Evolutionary conservation across 441 rosid species (phyloP), one percentile per base, ranked within the genome.

Genomic region (Pelargonium myrrhifolium): DNA sequence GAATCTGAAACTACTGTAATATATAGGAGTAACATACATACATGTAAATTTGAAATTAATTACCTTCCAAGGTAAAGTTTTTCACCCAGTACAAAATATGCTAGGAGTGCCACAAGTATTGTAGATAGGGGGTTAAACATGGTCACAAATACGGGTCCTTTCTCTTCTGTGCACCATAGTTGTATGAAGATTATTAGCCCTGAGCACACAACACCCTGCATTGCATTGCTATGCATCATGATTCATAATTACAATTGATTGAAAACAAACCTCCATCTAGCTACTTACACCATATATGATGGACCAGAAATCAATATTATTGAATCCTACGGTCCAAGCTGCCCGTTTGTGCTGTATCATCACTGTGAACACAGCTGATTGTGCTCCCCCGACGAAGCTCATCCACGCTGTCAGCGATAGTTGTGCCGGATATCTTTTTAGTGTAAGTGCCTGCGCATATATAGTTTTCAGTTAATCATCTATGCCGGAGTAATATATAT

Each of bases 321-420:
- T 72, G 75, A 83, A 77, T 24, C 89, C 85, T 8, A 88, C 72
- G 15, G 43, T 74, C 94, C 94, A 88, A 18, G 82, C 83, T 37
- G 76, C 79, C 28, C 73, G 73, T 63, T 69, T 74, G 72, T 80
- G 94, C 21, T 78, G 66, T 3, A 81, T 64, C 26, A 82, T 78
- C 24, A 67, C 86, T 0, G 94, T 72, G 75, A 75, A 88, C 49
- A 76, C 72, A 7, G 94, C 94, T 0, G 89, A 88, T 47, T 86
- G 91, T 26, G 79, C 85, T 22, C 84, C 91, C 64, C 91, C 91
- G 0, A 82, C 24, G 1, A 81, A 74, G 70, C 79, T 73, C 84
- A 86, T 88, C 91, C 94, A 86, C 11, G 94, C 71, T 1, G 91
- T 82, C 58, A 88, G 76, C 6, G 94, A 88, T 9, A 86, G 76